A percentile compares a stretch with the other conserved stretches of the same genome.
These are phyloP conservation scores for Lecanicillium sp. DNA, from an alignment of 2,329 filamentous ascomycete species.

Conservation along the genomic window DNA sequence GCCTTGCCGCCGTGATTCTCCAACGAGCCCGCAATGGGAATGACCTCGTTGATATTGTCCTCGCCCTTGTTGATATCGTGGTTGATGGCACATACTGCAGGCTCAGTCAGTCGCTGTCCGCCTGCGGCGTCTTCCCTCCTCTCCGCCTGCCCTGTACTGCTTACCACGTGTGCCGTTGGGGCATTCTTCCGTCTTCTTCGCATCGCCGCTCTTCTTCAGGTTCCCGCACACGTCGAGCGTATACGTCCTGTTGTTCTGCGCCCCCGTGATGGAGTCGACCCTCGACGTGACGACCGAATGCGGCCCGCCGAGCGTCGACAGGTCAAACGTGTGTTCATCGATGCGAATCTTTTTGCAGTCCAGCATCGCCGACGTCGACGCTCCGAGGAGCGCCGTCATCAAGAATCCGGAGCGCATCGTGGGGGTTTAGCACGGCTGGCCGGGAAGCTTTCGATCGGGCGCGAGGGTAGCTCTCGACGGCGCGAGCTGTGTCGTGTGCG, in stretches of 20 bases:
- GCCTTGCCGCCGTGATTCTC: constrained; percentile 48
- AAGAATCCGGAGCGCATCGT: constrained; percentile 36
- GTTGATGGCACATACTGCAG: constrained; percentile 68
- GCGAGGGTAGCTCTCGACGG: neutral
- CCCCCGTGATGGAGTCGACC: constrained; percentile 45
- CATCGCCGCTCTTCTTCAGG: constrained; percentile 51
- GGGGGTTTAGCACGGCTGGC: constrained; percentile 12
- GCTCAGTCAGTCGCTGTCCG: constrained; percentile 2
- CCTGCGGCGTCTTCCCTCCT: neutral
- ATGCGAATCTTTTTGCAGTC: constrained; percentile 57
- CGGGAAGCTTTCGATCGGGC: neutral
- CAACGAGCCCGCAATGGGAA: constrained; percentile 71
- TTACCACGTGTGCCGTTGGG: constrained; percentile 62
- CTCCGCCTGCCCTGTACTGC: constrained; percentile 15
- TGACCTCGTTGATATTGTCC: constrained; percentile 49
- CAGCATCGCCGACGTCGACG: constrained; percentile 43
- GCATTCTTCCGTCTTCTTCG: constrained; percentile 52
- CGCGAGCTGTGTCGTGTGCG: neutral
- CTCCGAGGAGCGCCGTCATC: constrained; percentile 32
- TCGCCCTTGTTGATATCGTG: constrained; percentile 46
- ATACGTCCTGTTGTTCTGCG: constrained; percentile 65
- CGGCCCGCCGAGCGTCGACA: constrained; percentile 58
- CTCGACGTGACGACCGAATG: constrained; percentile 60
- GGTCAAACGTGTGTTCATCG: constrained; percentile 56
- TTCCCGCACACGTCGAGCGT: constrained; percentile 70